Base-by-base conservation (phyloP, 768 basidiomycete genomes). In the Amanita rimosa region DNA sequence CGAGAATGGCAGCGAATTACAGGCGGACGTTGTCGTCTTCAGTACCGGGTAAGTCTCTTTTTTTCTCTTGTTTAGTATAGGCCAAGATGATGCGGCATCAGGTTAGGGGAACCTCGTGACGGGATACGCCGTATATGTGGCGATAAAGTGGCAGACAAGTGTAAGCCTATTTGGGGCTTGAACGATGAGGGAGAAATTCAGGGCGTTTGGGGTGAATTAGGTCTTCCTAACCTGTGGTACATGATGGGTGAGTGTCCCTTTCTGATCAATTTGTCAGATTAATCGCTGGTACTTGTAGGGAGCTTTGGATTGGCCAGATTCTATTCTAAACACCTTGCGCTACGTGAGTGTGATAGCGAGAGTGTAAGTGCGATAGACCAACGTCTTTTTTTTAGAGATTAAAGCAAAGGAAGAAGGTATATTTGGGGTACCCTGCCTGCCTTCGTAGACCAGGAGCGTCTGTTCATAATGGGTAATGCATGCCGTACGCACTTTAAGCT, bases 131-230 rank as follows among this genome's bases (percentile, higher is more conserved):
- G 63, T 16, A 60, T 83, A 4, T 72, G 75, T 46, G 79, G 75
- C 0, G 62, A 70, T 3, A 68, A 72, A 17, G 58, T 76, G 7
- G 68, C 63, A 1, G 54, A 65, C 34, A 64, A 68, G 58, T 64
- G 81, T 51, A 69, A 73, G 47, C 67, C 70, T n/a, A 60, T 83
- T 11, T 79, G 83, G 85, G 77, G 83, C 34, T 55, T 87, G 49
- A 72, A 83, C 58, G 62, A 66, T 31, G 80, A 89, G 62, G 80
- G 82, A 1, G 81, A 85, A 57, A 55, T 79, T 21, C 64, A 71
- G n/a, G 75, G 75, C 0, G 58, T 60, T 14, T 79, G 67, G 66
- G 66, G 72, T 16, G 73, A 76, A 53, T 55, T 76, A 26, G 81
- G 79, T 19, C 56, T 74, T n/a, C 65, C 71, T 21, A 71, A 73